Base-by-base conservation (phyloP, 768 basidiomycete species). In the Pisolithus orientalis region DNA sequence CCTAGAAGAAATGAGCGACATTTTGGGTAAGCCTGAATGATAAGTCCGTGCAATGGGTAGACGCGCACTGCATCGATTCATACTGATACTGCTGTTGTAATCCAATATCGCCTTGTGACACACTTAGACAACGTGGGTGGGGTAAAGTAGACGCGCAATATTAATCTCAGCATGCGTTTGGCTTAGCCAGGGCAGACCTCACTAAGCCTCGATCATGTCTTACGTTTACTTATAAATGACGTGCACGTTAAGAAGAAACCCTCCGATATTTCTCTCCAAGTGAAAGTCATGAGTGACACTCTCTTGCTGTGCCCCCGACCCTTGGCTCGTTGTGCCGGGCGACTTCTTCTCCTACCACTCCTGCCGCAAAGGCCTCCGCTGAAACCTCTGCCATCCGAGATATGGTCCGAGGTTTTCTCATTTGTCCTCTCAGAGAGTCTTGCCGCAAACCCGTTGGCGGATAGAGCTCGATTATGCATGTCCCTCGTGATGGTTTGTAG, bases 1-100 rank as follows among this genome's bases (percentile, higher is more conserved):
- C 67, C 71, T 87, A 39, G 86, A 85, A 51, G 87, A 87, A 57
- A 82, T 89, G 79, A 76, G 78, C 29, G 86, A 87, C 63, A 77
- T 89, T 44, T 62, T 89, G 32, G 72, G 70, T 24, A 59, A 62
- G 13, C 44, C 57, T 6, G 47, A 43, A 32, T 49, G 34, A 46
- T 65, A 55, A 65, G 13, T 38, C 32, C 6, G 34, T n/a, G 10
- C 9, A 11, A 16, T 24, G 16, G 7, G 14, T 24, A 25, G 6
- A 25, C 43, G 13, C 10, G 43, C 28, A 28, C 13, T 14, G 40
- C 17, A 11, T 44, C 25, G 14, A 14, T 3, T 44, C 25, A 25
- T 44, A 44, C 25, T 34, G 14, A 34, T 34, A 5, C 8, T 10
- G 31, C 34, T 34, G 34, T 13, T 34, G 34, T 34, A 34, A 34